Conservation (phyloP, 202 grass and related monocot species). For the Zoysia matrella region DNA sequence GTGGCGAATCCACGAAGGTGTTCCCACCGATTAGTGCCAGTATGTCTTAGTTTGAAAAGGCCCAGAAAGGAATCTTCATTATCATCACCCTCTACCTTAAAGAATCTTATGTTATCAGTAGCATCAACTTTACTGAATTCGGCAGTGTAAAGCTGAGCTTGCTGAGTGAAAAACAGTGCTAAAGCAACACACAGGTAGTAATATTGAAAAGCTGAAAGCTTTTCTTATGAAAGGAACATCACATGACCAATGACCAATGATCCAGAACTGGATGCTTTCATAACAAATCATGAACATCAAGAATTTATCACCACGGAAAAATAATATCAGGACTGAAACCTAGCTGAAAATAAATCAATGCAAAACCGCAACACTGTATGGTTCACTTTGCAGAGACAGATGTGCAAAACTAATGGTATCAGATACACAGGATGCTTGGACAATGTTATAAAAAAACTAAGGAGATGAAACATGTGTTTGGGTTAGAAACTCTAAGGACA, state of each 20-base stretch:
- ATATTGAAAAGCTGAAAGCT: background rate
- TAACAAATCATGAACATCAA: background rate
- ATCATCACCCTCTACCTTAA: background rate
- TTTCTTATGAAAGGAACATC: slow-evolving; percentile 19
- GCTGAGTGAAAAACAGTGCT: background rate
- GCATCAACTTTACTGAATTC: background rate
- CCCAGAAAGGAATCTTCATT: background rate
- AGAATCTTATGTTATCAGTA: background rate
- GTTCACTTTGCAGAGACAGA: background rate
- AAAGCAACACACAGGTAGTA: background rate
- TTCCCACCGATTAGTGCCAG: no score
- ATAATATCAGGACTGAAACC: background rate
- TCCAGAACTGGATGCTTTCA: background rate
- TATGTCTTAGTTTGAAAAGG: background rate
- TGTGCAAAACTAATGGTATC: background rate
- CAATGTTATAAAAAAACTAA: background rate
- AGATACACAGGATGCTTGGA: background rate
- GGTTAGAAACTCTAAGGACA: background rate
- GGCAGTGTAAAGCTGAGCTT: slow-evolving; percentile 19
- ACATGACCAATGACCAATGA: background rate
- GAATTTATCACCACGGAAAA: background rate
- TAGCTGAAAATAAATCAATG: background rate
- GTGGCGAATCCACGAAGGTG: no score
- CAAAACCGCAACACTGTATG: background rate
- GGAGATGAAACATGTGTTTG: background rate